phyloP scores from a whole-genome alignment of 1,139 yeast genomes.

The Yarrowia galli region DNA sequence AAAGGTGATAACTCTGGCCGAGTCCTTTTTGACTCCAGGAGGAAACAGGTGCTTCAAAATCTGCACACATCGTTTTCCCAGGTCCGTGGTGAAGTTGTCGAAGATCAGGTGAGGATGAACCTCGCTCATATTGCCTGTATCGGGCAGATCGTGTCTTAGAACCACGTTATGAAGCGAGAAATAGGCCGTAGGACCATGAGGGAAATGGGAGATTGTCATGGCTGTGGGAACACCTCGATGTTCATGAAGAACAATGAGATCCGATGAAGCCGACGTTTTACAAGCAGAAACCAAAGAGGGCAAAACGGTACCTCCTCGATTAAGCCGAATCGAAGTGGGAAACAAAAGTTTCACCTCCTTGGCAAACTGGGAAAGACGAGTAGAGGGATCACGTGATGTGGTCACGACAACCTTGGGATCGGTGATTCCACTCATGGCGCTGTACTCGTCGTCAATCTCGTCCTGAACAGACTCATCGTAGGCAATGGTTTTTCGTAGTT shows the following conservation, averaged over 20 bases:
- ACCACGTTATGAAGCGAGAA: slow-evolving; percentile 95
- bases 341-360: slow-evolving; percentile 89
- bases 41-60: slow-evolving; percentile 90
- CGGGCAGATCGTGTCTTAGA: slow-evolving; percentile 87
- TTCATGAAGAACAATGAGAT: slow-evolving; percentile 85
- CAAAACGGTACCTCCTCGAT: slow-evolving; percentile 91
- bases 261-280: slow-evolving; percentile 76
- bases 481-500: slow-evolving; percentile 79
- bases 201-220: slow-evolving; percentile 89
- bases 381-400: slow-evolving; percentile 90
- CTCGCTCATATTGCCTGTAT: slow-evolving; percentile 87
- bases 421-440: slow-evolving; percentile 81
- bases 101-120: slow-evolving; percentile 93
- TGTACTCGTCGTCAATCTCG: slow-evolving; percentile 84
- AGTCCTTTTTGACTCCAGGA: slow-evolving; percentile 92
- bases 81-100: slow-evolving; percentile 83
- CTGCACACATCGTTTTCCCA: slow-evolving; percentile 84
- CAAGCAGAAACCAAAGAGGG: slow-evolving; percentile 88
- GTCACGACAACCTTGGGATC: slow-evolving; percentile 96
- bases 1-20: slow-evolving; percentile 88
- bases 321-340: slow-evolving; percentile 87
- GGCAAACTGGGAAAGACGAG: slow-evolving; percentile 85
- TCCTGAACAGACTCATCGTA: slow-evolving; percentile 75
- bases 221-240: slow-evolving; percentile 99
- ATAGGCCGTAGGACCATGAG: slow-evolving; percentile 96